Evolutionary conservation across 352 stramenopile genomes (phyloP).

Genomic region (Peronospora destructor): DNA sequence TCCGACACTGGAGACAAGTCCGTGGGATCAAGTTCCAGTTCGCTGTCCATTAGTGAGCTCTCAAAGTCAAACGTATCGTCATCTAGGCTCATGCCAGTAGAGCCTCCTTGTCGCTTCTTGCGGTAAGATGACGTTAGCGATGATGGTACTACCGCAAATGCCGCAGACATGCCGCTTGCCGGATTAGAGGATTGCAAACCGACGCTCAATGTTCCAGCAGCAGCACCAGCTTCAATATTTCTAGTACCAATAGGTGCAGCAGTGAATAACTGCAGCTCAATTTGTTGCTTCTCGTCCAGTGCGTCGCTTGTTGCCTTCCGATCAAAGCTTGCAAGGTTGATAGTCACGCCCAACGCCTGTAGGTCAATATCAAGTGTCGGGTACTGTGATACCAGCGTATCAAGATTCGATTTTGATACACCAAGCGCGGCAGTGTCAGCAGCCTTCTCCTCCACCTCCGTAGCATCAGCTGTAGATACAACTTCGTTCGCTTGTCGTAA

Average conservation of each 20-base stretch:
- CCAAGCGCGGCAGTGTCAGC: conserved; percentile 8
- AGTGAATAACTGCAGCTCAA: conserved; percentile 81
- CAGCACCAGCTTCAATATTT: conserved; percentile 33
- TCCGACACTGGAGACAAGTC: conserved; percentile 75
- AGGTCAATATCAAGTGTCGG: conserved; percentile 53
- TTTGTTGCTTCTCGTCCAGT: conserved; percentile 83
- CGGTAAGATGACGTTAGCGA: conserved; percentile 20
- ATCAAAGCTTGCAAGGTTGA: conserved; percentile 51
- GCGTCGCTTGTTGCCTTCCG: conserved; percentile 48
- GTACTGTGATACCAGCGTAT: conserved; percentile 26
- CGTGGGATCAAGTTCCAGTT: conserved; percentile 61
- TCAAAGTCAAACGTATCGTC: conserved; percentile 65
- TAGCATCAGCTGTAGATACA: conserved; percentile 26
- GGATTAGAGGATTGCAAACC: conserved; percentile 28
- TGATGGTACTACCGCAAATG: conserved; percentile 10
- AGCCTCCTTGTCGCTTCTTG: conserved; percentile 24
- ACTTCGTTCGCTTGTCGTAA: conserved; percentile 63
- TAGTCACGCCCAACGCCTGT: conserved; percentile 46
- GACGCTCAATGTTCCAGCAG: conserved; percentile 16
- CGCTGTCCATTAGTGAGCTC: conserved; percentile 48
- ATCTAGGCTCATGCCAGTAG: conserved; percentile 22
- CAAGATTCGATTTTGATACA: conserved; percentile 13
- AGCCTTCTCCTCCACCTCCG: conserved; percentile 13
- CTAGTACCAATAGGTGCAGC: conserved; percentile 80
- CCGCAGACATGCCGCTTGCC: conserved; percentile 16